Percentiles rank a stretch among this genome's conserved stretches.
Evolutionary conservation across 163 green algal genomes (phyloP).

Genomic region (Prototheca wickerhamii): DNA sequence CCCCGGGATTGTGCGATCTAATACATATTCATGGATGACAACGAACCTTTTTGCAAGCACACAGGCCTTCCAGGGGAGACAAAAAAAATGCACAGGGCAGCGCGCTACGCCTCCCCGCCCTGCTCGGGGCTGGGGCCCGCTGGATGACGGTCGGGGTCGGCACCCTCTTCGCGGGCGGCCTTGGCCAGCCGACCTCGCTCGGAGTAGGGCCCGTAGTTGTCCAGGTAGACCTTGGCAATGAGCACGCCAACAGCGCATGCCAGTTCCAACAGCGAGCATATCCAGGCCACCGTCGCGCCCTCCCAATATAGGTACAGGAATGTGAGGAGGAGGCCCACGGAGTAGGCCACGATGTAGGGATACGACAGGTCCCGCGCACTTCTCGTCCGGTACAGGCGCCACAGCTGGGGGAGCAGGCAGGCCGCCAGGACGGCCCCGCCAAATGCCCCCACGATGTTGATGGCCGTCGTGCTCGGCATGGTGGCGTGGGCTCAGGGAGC

Average conservation of each 20-base stretch:
- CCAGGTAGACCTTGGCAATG: conserved; percentile 13
- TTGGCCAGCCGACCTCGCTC: background rate
- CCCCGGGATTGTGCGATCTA: no score
- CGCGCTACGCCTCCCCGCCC: no score
- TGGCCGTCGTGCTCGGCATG: background rate
- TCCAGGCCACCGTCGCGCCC: conserved; percentile 8
- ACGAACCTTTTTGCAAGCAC: no score
- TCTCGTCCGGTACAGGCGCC: conserved; percentile 13
- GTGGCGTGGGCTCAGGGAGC: background rate
- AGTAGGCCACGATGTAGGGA: conserved; percentile 12
- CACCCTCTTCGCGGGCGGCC: no score
- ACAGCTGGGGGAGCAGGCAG: conserved; percentile 16
- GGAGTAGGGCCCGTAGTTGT: conserved; percentile 9
- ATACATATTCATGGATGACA: no score
- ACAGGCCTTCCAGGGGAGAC: no score
- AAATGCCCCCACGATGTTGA: conserved; percentile 1
- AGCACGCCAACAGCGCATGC: conserved; percentile 2
- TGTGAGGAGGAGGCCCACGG: conserved; percentile 10
- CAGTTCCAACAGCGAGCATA: conserved; percentile 5
- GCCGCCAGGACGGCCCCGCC: conserved; percentile 10
- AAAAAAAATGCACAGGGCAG: no score
- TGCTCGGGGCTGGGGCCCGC: no score
- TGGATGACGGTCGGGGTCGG: no score
- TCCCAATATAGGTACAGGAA: conserved; percentile 15
- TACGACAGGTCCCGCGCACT: conserved; percentile 15